Evolutionary conservation across 2,329 filamentous ascomycete species (phyloP).

Genomic region (Plenodomus lindquistii): DNA sequence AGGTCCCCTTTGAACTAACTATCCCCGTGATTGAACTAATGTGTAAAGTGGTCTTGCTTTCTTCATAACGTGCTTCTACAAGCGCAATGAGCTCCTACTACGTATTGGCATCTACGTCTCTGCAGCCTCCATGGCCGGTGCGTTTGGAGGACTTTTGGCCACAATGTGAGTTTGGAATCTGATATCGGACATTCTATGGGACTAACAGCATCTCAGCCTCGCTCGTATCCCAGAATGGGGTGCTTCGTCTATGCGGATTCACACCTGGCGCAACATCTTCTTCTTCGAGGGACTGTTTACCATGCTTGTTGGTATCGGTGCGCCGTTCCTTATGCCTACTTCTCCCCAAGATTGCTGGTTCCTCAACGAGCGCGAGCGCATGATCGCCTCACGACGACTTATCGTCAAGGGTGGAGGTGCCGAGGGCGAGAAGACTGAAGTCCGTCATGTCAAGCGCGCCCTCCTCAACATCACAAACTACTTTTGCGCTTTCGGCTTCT

Average conservation of each 20-base stretch:
- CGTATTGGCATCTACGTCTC: conserved; percentile 62
- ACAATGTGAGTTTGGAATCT: conserved; percentile 47
- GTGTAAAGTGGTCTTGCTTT: conserved; percentile 55
- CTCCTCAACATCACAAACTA: conserved; percentile 63
- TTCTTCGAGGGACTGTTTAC: conserved; percentile 66
- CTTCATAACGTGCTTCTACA: conserved; percentile 61
- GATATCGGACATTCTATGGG: not conserved
- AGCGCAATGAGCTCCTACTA: conserved; percentile 59
- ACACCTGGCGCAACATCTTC: conserved; percentile 58
- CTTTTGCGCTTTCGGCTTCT: conserved; percentile 62
- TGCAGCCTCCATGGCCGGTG: conserved; percentile 59
- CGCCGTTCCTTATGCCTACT: conserved; percentile 58
- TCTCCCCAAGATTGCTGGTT: conserved; percentile 55
- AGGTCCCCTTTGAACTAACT: conserved; percentile 12
- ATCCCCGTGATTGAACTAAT: conserved; percentile 3
- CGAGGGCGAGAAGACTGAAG: conserved; percentile 53
- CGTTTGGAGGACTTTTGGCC: conserved; percentile 62
- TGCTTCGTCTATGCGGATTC: conserved; percentile 46
- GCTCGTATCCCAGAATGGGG: conserved; percentile 58
- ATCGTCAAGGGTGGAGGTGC: conserved; percentile 53
- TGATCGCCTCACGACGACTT: conserved; percentile 59
- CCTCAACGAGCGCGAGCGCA: conserved; percentile 57
- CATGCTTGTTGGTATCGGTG: conserved; percentile 51
- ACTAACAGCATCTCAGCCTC: conserved; percentile 23
- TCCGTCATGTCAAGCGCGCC: conserved; percentile 56